Evolutionary conservation across 2,329 filamentous ascomycete genomes (phyloP), one percentile per base, ranked within the genome.

Genomic region (Penicillium sclerotigenum): DNA sequence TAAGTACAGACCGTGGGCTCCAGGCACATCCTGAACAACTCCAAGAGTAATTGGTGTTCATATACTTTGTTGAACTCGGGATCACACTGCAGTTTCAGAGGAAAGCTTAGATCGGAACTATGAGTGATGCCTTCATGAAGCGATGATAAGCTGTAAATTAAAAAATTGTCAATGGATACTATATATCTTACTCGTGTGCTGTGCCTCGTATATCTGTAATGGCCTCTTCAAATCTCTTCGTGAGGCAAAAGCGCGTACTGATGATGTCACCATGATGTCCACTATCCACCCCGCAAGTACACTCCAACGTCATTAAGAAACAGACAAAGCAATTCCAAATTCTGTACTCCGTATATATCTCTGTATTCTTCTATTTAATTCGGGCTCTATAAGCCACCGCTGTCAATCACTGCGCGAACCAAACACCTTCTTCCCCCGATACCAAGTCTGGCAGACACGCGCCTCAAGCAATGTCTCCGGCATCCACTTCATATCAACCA

Each of bases 401-500:
- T 22, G 14, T 46, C 18, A 34, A 37, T 16, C 22, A 37, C 33
- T 34, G 13, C 5, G 5, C 7, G 52, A 56, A 51, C 64, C 57
- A 59, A 59, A 75, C 2, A 73, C 70, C 56, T 62, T 72, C 56
- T 59, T 59, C 2, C 78, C 78, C 18, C 63, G 67, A 60, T 77
- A 77, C 77, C 78, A 80, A 4, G 78, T 80, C 65, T 80, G 68
- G 31, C 52, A 57, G 0, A 80, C 71, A 58, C 62, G 71, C 1
- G 73, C 77, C 33, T 74, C 64, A 18, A 80, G 64, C 38, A 80
- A 63, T n/a, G 61, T 68, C 24, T 75, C 75, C 1, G 70, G 66
- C 7, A 66, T 65, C 72, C 75, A 79, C 22, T 73, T 60, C 70
- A 75, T 73, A 57, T 78, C 75, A n/a, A 78, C 66, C 11, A 80